Evolutionary conservation across 495 filamentous ascomycete genomes (phyloP).

Genomic region (Lichenothelia convexa): DNA sequence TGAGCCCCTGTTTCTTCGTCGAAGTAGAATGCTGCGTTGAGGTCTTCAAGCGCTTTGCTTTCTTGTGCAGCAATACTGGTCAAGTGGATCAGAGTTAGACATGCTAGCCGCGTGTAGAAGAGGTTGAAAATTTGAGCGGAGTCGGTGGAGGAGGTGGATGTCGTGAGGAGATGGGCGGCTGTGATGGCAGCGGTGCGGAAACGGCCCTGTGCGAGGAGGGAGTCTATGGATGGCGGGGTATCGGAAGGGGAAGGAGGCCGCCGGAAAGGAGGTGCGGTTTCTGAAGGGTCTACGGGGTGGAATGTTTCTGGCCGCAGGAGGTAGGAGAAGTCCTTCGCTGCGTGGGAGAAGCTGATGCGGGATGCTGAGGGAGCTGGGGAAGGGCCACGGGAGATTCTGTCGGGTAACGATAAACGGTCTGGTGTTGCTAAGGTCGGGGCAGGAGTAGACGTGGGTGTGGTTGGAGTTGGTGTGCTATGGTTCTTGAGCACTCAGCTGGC

Average conservation of each 20-base stretch:
- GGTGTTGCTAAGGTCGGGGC: background rate
- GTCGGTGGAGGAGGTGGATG: constrained; percentile 35
- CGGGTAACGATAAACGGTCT: background rate
- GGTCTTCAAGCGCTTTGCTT: constrained; percentile 63
- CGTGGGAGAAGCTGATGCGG: constrained; percentile 2
- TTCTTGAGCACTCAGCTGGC: too few relatives aligned
- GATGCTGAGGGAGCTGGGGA: background rate
- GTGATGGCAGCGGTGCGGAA: constrained; percentile 59
- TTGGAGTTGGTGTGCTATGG: constrained; percentile 2
- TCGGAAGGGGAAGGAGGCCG: constrained; percentile 22
- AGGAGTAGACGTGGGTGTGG: constrained; percentile 8
- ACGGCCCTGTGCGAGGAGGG: constrained; percentile 39
- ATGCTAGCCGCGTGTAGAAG: constrained; percentile 68
- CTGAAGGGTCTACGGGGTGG: constrained; percentile 50
- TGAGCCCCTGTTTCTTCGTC: constrained; percentile 25
- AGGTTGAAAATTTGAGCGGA: constrained; percentile 49
- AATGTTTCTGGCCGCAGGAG: constrained; percentile 63
- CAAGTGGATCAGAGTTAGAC: constrained; percentile 54
- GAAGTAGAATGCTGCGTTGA: constrained; percentile 47
- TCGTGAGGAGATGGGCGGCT: constrained; percentile 44
- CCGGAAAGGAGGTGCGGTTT: constrained; percentile 42
- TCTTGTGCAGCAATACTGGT: constrained; percentile 63
- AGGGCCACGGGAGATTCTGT: background rate
- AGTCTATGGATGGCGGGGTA: constrained; percentile 29
- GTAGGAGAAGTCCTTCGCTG: constrained; percentile 57